Conservation (phyloP, 352 stramenopile species). For the Globisporangium radiosum region DNA sequence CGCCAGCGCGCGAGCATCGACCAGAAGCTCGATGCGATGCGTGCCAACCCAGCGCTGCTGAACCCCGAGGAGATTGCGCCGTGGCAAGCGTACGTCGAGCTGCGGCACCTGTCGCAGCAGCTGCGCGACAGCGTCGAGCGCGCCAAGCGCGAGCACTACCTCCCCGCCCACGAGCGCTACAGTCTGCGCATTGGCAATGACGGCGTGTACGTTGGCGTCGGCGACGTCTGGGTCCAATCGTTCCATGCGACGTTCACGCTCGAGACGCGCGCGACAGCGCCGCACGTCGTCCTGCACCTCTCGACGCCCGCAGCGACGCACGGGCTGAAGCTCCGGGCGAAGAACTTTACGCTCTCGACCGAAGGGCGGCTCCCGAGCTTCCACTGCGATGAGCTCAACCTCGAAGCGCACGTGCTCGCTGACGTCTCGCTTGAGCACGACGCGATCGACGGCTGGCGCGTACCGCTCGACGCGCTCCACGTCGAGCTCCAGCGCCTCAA, state of each 20-base stretch:
- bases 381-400: slow-evolving; percentile 71
- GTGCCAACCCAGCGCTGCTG: slow-evolving; percentile 24
- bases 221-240: slow-evolving; percentile 66
- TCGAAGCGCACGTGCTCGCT: slow-evolving; percentile 61
- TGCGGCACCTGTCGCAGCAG: slow-evolving; percentile 54
- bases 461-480: slow-evolving; percentile 45
- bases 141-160: slow-evolving; percentile 60
- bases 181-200: slow-evolving; percentile 57
- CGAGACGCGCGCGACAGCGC: slow-evolving; percentile 48
- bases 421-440: slow-evolving; percentile 64
- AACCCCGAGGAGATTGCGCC: slow-evolving; percentile 37
- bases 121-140: slow-evolving; percentile 52
- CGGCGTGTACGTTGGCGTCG: slow-evolving; percentile 64
- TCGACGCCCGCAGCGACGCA: slow-evolving; percentile 37
- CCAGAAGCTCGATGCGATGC: slow-evolving; percentile 58
- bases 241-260: slow-evolving; percentile 69
- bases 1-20: slow-evolving; percentile 55
- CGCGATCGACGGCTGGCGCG: slow-evolving; percentile 48
- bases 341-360: slow-evolving; percentile 60
- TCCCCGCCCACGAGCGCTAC: slow-evolving; percentile 58
- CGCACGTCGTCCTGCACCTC: slow-evolving; percentile 59
- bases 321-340: slow-evolving; percentile 53
- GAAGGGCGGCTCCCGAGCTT: slow-evolving; percentile 64
- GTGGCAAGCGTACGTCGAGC: slow-evolving; percentile 67
- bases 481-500: slow-evolving; percentile 63